Conservation (phyloP, 495 filamentous ascomycete genomes). For the Umbilicaria muhlenbergii region DNA sequence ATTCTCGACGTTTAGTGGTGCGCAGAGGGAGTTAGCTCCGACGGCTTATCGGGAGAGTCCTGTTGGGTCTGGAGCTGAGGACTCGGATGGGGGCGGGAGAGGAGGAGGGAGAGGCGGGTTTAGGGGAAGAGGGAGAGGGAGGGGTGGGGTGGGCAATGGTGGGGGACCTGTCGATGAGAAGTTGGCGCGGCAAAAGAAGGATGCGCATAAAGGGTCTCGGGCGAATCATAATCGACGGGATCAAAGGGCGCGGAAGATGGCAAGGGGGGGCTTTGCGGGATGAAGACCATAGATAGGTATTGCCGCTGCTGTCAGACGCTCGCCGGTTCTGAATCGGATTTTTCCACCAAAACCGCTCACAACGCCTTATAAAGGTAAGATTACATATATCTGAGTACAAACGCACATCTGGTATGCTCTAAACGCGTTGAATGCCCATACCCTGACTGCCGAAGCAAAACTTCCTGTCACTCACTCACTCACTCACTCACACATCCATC, state of each 20-base stretch:
- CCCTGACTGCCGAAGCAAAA: too few species aligned
- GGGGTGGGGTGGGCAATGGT: slow-evolving; percentile 39
- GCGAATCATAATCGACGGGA: slow-evolving; percentile 71
- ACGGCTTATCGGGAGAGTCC: slow-evolving; percentile 36
- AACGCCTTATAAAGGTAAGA: too few species aligned
- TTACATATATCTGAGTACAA: too few species aligned
- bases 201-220: slow-evolving; percentile 57
- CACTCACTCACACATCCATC: too few species aligned
- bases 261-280: slow-evolving; percentile 39
- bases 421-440: too few species aligned
- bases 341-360: too few species aligned
- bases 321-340: too few species aligned
- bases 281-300: slow-evolving; percentile 8
- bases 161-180: slow-evolving; percentile 42
- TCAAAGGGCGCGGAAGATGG: slow-evolving; percentile 65
- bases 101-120: slow-evolving; percentile 33
- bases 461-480: too few species aligned
- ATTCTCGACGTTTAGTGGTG: slow-evolving; percentile 41
- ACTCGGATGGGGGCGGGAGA: slow-evolving; percentile 26
- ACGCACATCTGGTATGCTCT: too few species aligned
- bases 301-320: too few species aligned
- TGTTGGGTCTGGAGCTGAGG: slow-evolving; percentile 15
- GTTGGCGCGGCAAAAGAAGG: slow-evolving; percentile 52
- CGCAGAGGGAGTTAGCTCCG: slow-evolving; percentile 41
- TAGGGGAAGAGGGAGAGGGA: slow-evolving; percentile 27